Conservation (phyloP, 1,139 yeast species). For the Sugiyamaella japonica region DNA sequence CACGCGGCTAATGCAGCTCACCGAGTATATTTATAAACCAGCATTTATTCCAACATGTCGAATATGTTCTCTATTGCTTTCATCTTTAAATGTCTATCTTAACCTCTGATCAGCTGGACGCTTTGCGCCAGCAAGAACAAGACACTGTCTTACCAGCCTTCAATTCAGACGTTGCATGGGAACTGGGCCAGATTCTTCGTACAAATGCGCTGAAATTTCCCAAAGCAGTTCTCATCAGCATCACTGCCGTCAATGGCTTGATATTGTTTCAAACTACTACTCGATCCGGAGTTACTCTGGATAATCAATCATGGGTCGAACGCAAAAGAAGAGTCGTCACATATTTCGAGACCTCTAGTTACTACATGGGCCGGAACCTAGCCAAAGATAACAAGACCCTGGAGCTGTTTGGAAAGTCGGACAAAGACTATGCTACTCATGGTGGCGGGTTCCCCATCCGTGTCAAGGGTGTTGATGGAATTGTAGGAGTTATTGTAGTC, state of each 20-base stretch:
- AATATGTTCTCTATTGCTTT: constrained; percentile 1
- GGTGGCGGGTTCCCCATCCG: constrained; percentile 65
- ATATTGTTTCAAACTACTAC: constrained; percentile 54
- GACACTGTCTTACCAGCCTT: constrained; percentile 35
- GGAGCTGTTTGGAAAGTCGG: constrained; percentile 45
- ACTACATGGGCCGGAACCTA: constrained; percentile 52
- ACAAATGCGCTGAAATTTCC: constrained; percentile 30
- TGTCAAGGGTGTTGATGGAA: constrained; percentile 46
- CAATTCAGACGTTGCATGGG: constrained; percentile 41
- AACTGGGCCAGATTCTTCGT: constrained; percentile 37
- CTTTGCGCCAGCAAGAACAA: constrained; percentile 34
- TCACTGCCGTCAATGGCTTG: constrained; percentile 53
- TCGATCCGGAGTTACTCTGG: constrained; percentile 48
- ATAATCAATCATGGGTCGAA: constrained; percentile 60
- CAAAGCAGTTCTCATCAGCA: constrained; percentile 51
- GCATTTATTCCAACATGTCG: background rate
- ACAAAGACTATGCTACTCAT: constrained; percentile 55
- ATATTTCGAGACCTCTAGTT: constrained; percentile 56
- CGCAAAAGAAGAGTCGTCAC: constrained; percentile 55
- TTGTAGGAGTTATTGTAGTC: constrained; percentile 58
- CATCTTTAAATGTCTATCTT: constrained; percentile 4
- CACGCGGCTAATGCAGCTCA: background rate
- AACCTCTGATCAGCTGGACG: constrained; percentile 25
- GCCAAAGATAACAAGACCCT: constrained; percentile 33
- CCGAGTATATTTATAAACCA: background rate